Evolutionary conservation across 2,329 filamentous ascomycete genomes (phyloP), one percentile per base, ranked within the genome.

Genomic region (Plectosphaerella sp.): DNA sequence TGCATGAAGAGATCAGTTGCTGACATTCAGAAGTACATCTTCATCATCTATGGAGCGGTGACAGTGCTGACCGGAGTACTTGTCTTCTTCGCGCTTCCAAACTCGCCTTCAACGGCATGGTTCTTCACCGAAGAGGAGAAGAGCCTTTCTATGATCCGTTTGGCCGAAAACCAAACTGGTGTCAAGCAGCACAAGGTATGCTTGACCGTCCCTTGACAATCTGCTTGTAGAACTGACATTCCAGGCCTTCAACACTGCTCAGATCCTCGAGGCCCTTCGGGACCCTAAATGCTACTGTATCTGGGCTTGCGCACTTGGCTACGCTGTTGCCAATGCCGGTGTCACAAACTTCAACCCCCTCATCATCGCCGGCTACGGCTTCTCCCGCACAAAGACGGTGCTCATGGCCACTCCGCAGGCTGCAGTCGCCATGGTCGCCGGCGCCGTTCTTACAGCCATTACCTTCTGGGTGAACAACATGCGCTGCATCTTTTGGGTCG

Each of bases 301-400:
- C 5, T 64, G 61, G 47, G 41, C 60, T 1, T 53, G 59, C 1
- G 60, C 60, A 0, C 54, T 88, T 25, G 86, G 82, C 66, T 80
- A 86, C 59, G 84, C 86, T 16, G 74, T 89, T 20, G 83, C 85
- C 47, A 83, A 88, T 55, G 82, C 84, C 50, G 86, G 87, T 62
- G 80, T 89, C 61, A 87, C 88, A 64, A 76, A 83, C 60, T 75
- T 84, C 59, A 74, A 74, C 57, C 70, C 81, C 47, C 71, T 84
- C 39, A 83, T 88, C 56, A 71, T 85, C 35, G 84, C 86, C 54
- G 82, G 82, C 55, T 68, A 64, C n/a, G 67, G 67, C 0, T 69
- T 66, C 47, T 61, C 55, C 5, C 56, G 59, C 39, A 59, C 57
- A 0, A 62, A 61, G 18, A 66, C 64, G 0, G 63, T 63, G 1